Base-by-base conservation (phyloP, 2,329 filamentous ascomycete species). In the Colletotrichum neosansevieriae region DNA sequence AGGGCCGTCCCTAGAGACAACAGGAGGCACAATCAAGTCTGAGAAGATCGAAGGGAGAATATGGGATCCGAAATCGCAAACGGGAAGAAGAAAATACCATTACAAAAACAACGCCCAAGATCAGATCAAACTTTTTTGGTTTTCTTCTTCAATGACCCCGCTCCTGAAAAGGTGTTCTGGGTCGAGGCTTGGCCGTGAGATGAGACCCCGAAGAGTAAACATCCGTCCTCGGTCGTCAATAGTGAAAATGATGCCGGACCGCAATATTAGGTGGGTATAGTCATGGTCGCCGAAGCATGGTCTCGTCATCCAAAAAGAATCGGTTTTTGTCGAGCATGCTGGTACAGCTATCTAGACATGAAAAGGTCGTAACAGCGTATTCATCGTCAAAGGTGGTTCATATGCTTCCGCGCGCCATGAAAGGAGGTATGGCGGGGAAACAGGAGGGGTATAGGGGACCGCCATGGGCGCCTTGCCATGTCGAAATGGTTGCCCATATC, bases 341-440 rank as follows among this genome's bases (percentile, higher is more conserved):
- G 75, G 75, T 76, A 75, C 77, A 77, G 78, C 78, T 81, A 79
- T 82, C 80, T 82, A 81, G 80, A 82, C 80, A 77, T 82, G 77
- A 68, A 68, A 47, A 80, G 76, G 78, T 82, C 80, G 78, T 82
- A 77, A 82, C 80, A 80, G 78, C 79, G 78, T 79, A 71, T 70
- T 81, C 78, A 80, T 82, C 80, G 79, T 82, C 80, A 82, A 79
- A 77, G 67, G 67, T 67, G 67, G 67, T 69, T 69, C 67, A 67
- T 69, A 62, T 69, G 67, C 58, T 69, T 57, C 67, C 63, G 50
- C 62, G 67, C 67, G 67, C 67, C 67, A 69, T 69, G 49, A 58
- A 65, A 58, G 40, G 57, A 68, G 47, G 29, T 60, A 65, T 68
- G 63, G 66, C 65, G 61, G 70, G 71, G 70, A 75, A 62, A 66